A percentile compares a stretch with the other conserved stretches of the same genome.
Evolutionary conservation across 768 basidiomycete genomes (phyloP).

Genomic region (Hygrophorus russula): DNA sequence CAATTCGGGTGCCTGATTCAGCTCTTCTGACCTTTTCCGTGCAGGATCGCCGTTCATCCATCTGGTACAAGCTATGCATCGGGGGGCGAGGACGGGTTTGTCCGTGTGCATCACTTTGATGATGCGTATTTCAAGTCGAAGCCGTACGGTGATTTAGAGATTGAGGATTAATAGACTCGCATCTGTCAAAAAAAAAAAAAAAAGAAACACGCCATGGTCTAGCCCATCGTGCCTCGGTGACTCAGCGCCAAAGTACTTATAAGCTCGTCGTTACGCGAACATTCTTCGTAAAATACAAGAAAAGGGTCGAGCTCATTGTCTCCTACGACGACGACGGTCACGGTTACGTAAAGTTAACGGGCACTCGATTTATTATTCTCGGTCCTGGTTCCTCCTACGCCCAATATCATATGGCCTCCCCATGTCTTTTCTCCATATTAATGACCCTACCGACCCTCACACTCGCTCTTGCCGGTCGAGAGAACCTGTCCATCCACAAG

Average conservation of each 20-base stretch:
- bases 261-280: no score
- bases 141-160: constrained; percentile 85
- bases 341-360: neutral
- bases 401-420: neutral
- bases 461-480: constrained; percentile 2
- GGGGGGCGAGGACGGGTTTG: constrained; percentile 93
- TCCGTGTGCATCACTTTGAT: constrained; percentile 87
- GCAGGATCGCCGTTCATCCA: constrained; percentile 90
- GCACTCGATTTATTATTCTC: neutral
- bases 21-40: constrained; percentile 3
- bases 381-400: no score
- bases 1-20: neutral
- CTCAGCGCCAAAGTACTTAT: no score
- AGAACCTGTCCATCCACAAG: neutral
- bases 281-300: no score
- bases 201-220: no score
- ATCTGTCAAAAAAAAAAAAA: neutral
- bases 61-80: constrained; percentile 82
- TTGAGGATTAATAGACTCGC: constrained; percentile 27
- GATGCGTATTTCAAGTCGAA: constrained; percentile 87
- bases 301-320: no score
- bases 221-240: no score
- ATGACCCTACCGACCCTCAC: constrained; percentile 13
- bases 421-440: constrained; percentile 10
- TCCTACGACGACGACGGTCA: no score